Percentiles rank a stretch among this genome's conserved stretches.
Evolutionary conservation across 73 alveolate species (phyloP).

Genomic region (Stentor coeruleus): DNA sequence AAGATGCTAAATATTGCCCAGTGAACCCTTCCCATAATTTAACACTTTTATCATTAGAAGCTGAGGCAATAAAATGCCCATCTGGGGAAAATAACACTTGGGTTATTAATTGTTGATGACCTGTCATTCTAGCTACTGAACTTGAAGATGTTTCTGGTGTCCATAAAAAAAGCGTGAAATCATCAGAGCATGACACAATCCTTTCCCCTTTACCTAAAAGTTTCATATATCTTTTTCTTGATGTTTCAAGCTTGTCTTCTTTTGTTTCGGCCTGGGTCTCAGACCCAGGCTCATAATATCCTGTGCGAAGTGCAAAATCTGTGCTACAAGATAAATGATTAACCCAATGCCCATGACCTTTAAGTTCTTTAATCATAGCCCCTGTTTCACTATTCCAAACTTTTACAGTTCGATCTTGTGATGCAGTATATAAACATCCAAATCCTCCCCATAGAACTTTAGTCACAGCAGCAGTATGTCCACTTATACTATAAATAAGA

Average conservation of each 20-base stretch:
- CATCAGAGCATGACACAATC: constrained; percentile 98
- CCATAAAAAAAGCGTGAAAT: constrained; percentile 96
- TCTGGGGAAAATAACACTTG: constrained; percentile 92
- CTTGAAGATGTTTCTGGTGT: constrained; percentile 66
- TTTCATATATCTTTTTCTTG: neutral
- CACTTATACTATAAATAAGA: constrained; percentile 62
- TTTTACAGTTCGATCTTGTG: constrained; percentile 95
- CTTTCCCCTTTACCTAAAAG: constrained; percentile 78
- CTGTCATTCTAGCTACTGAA: constrained; percentile 96
- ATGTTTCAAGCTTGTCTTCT: neutral
- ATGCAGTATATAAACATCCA: constrained; percentile 89
- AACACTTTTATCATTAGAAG: constrained; percentile 97
- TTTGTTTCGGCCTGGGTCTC: neutral
- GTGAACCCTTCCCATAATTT: constrained; percentile 98
- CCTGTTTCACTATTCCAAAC: constrained; percentile 51
- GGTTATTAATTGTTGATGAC: constrained; percentile 95
- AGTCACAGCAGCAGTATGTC: constrained; percentile 96
- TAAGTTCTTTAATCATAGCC: constrained; percentile 29
- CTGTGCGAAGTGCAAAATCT: constrained; percentile 12
- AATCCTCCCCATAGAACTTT: constrained; percentile 96
- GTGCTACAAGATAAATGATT: constrained; percentile 24
- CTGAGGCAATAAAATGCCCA: constrained; percentile 96
- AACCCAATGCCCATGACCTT: constrained; percentile 60
- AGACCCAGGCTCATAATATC: neutral
- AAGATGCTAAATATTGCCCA: constrained; percentile 89